Conservation (phyloP, 768 basidiomycete genomes). For the Lyophyllum shimeji region DNA sequence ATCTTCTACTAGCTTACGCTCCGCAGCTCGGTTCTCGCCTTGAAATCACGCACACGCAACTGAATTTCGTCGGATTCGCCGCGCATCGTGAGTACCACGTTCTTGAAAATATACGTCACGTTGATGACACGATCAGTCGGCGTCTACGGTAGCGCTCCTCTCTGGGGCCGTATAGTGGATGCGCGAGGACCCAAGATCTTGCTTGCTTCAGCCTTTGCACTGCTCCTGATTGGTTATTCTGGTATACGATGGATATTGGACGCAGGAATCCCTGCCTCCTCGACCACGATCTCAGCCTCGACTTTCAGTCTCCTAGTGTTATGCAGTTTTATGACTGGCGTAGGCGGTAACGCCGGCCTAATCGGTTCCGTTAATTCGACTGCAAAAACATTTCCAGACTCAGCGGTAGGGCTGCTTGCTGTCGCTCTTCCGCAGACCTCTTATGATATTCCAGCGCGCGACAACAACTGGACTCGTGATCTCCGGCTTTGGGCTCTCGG, state of each 20-base stretch:
- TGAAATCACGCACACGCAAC: slow-evolving; percentile 72
- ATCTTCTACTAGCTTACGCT: slow-evolving; percentile 60
- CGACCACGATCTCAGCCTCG: slow-evolving; percentile 46
- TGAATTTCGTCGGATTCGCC: slow-evolving; percentile 78
- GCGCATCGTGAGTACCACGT: slow-evolving; percentile 54
- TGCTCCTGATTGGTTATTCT: slow-evolving; percentile 69
- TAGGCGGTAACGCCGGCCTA: slow-evolving; percentile 74
- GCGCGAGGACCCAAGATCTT: slow-evolving; percentile 69
- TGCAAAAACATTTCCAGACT: slow-evolving; percentile 80
- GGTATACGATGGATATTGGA: slow-evolving; percentile 59
- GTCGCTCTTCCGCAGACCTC: neutral
- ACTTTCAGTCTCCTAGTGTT: slow-evolving; percentile 52
- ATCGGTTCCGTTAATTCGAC: slow-evolving; percentile 74
- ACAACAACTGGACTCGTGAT: slow-evolving; percentile 76
- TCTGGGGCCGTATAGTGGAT: slow-evolving; percentile 83
- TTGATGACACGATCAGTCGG: slow-evolving; percentile 50
- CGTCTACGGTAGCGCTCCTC: slow-evolving; percentile 74
- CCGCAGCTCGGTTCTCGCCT: slow-evolving; percentile 84
- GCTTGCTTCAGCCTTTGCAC: slow-evolving; percentile 57
- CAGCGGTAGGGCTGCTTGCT: slow-evolving; percentile 43
- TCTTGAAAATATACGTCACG: no score
- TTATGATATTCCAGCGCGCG: slow-evolving; percentile 52
- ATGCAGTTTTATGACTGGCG: slow-evolving; percentile 73
- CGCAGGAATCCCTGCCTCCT: slow-evolving; percentile 29
- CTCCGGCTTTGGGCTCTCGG: slow-evolving; percentile 90